Base-by-base conservation (phyloP, 805 yeast genomes). In the Yamadazyma phyllophila region DNA sequence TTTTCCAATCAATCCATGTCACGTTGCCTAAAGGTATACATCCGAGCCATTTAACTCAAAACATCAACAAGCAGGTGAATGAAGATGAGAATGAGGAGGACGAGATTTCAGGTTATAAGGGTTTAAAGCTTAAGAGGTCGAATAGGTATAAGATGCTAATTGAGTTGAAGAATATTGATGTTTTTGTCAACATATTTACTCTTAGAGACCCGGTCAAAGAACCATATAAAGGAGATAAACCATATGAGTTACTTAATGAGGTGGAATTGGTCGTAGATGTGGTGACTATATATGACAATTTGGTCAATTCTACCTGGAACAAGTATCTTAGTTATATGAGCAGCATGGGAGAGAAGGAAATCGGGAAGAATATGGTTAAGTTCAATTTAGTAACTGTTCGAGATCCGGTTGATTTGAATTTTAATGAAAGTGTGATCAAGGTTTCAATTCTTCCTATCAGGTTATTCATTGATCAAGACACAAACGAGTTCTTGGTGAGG, bases 301-400 rank as follows among this genome's bases (percentile, higher is more conserved):
- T 91, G 1, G 84, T 89, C 1, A 79, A 90, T 0, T 92, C 97
- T 0, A 85, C 96, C 0, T 92, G 97, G 97, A 87, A 89, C 55
- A 86, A 85, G 65, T 82, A 90, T 61, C 71, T 83, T 26, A 81
- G 91, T 1, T 78, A 82, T 52, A 74, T 85, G 78, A 76, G 81
- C 48, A 81, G 80, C 40, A 76, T 82, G 17, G 89, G 88, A 0
- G 88, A 82, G 26, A 68, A 92, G 51, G 94, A 86, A 52, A 68
- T 74, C 17, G 86, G 85, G 0, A 79, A 81, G 0, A 76, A 80
- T 41, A 85, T 91, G 85, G 41, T 86, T 0, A 68, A 66, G 11
- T 17, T 83, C 4, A 63, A 66, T 4, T 56, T 89, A 36, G 74
- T 74, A 14, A 82, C 81, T 33, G 77, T 87, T 1, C 69, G 88